Evolutionary conservation across 2,329 filamentous ascomycete species (phyloP).

Genomic region (Calonectria naviculata): DNA sequence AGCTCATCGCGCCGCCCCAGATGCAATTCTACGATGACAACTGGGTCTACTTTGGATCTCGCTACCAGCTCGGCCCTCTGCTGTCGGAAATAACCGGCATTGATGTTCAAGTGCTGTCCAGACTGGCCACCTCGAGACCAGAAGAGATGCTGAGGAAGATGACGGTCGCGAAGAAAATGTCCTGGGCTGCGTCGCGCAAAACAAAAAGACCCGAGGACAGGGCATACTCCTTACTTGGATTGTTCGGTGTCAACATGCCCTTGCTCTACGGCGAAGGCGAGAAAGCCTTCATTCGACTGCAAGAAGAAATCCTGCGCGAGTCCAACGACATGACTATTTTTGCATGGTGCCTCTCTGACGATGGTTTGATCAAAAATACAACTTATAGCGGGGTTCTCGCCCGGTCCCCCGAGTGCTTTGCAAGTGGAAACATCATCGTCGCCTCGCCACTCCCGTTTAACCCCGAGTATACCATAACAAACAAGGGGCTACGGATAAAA

Average conservation of each 20-base stretch:
- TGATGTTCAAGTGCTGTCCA: background rate
- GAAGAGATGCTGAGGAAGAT: background rate
- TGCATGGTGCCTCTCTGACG: background rate
- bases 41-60: background rate
- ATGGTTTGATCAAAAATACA: background rate
- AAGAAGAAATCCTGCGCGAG: background rate
- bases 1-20: background rate
- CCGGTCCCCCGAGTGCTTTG: background rate
- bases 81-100: background rate
- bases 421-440: background rate
- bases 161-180: background rate
- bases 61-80: background rate
- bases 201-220: background rate
- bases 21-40: background rate
- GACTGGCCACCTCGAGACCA: background rate
- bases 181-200: background rate
- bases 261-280: background rate
- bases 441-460: background rate
- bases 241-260: background rate
- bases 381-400: background rate
- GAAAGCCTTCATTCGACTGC: background rate
- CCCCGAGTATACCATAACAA: background rate
- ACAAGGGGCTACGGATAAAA: background rate
- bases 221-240: background rate
- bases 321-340: background rate